Evolutionary conservation across 106 monocot genomes (phyloP), one percentile per base, ranked within the genome.

Genomic region (Agapanthus africanus): DNA sequence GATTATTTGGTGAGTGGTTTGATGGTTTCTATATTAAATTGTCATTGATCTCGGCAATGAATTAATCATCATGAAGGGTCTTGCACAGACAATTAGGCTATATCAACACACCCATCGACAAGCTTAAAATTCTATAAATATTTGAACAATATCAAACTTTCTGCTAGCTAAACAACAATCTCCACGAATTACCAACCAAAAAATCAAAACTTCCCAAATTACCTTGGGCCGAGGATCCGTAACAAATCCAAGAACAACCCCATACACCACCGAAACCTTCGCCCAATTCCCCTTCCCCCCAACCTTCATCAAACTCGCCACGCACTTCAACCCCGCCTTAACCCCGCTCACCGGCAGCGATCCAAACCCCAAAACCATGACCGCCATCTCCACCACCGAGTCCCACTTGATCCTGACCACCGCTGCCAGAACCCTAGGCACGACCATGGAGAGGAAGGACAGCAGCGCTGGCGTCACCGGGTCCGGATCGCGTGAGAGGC

Each of bases 271-370:
- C 21, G 60, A 62, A 39, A 87, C 27, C 8, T 39, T 65, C n/a
- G 40, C 37, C 84, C 83, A 83, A 47, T 71, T 83, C 19, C 41
- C 68, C 54, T 81, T 99, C 15, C 85, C 93, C n/a, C 79, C 83
- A 46, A 56, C 70, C 27, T 71, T 75, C 9, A 93, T 70, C 62
- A 93, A 11, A 65, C 56, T 67, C 8, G 79, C 72, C 8, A 77
- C 40, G 69, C 93, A 93, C 77, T 70, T 83, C 74, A 99, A 35
- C 11, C 78, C 89, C 13, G 79, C 80, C 80, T 73, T 83, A 34
- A 78, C 51, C 6, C 79, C 83, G 0, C 65, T 65, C 15, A 79
- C 90, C 10, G 81, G 75, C 38, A 76, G 61, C 9, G 62, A 62
- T 23, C 64, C 73, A 11, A 67, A 74, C 31, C 75, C 74, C 26